These are phyloP conservation scores for Penicillium carneum DNA, from an alignment of 2,329 filamentous ascomycete species.

Conservation along the genomic window DNA sequence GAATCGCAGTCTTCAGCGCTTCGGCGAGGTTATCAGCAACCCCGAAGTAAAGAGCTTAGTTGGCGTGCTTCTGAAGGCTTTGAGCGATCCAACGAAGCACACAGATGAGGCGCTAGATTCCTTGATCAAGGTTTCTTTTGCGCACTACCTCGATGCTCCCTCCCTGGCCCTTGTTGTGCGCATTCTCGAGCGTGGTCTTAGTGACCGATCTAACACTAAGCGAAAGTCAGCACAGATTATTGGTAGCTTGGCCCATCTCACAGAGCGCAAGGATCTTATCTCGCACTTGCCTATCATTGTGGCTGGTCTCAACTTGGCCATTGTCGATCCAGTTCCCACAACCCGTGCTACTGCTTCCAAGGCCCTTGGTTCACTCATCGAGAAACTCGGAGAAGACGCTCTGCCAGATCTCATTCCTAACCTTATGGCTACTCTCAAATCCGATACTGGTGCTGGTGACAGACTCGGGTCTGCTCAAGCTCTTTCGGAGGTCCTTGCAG, in stretches of 20 bases:
- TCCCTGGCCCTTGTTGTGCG: slow-evolving; percentile 93
- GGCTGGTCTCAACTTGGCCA: slow-evolving; percentile 83
- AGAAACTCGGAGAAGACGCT: slow-evolving; percentile 96
- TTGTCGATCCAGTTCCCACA: slow-evolving; percentile 94
- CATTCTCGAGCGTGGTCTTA: slow-evolving; percentile 89
- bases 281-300: slow-evolving; percentile 91
- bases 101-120: slow-evolving; percentile 93
- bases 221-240: slow-evolving; percentile 97
- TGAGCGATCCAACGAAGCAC: slow-evolving; percentile 96
- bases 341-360: slow-evolving; percentile 96
- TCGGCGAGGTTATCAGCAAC: slow-evolving; percentile 97
- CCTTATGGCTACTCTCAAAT: slow-evolving; percentile 96
- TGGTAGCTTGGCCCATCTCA: slow-evolving; percentile 94
- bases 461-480: slow-evolving; percentile 95
- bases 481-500: slow-evolving; percentile 92
- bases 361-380: slow-evolving; percentile 92
- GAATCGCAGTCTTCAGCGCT: slow-evolving; percentile 94
- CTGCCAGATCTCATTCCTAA: slow-evolving; percentile 96
- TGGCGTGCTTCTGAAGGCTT: slow-evolving; percentile 87
- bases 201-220: slow-evolving; percentile 91
- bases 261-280: slow-evolving; percentile 91
- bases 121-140: slow-evolving; percentile 96
- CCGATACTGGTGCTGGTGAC: slow-evolving; percentile 94
- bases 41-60: slow-evolving; percentile 95
- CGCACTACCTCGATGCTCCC: slow-evolving; percentile 97